Evolutionary conservation across 2,329 filamentous ascomycete genomes (phyloP).

Genomic region (Fusarium poae): DNA sequence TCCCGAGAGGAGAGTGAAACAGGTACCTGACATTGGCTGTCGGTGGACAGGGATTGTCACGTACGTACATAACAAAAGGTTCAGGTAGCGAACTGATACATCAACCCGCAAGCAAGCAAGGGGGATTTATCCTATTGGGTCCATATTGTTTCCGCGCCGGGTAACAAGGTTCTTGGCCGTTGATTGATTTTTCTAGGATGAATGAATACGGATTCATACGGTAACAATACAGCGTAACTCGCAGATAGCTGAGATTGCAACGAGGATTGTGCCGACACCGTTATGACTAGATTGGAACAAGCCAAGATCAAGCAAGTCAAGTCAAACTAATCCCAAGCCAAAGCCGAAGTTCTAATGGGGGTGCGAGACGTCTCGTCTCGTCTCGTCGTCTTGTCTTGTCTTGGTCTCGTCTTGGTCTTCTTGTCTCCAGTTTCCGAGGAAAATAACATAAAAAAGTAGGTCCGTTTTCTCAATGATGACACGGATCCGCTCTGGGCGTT

Average conservation of each 20-base stretch:
- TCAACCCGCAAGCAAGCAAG: not conserved
- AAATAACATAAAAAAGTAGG: not conserved
- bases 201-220: not conserved
- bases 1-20: constrained; percentile 3
- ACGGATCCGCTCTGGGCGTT: constrained; percentile 33
- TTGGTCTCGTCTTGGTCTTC: too few relatives aligned
- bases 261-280: constrained; percentile 12
- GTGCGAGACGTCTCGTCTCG: not conserved
- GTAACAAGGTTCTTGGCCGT: not conserved
- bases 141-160: not conserved
- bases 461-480: constrained; percentile 25
- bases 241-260: not conserved
- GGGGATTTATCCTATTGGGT: constrained; percentile 4
- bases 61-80: constrained; percentile 1
- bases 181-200: not conserved
- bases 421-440: not conserved
- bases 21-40: constrained; percentile 5
- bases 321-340: constrained; percentile 1
- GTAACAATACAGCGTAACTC: not conserved
- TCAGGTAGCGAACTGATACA: constrained; percentile 9
- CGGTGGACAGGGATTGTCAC: not conserved
- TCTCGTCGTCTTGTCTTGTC: not conserved
- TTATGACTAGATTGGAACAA: constrained; percentile 24
- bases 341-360: not conserved
- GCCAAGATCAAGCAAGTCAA: not conserved